Evolutionary conservation across 208 protist genomes (phyloP).

Genomic region (Leishmania major): DNA sequence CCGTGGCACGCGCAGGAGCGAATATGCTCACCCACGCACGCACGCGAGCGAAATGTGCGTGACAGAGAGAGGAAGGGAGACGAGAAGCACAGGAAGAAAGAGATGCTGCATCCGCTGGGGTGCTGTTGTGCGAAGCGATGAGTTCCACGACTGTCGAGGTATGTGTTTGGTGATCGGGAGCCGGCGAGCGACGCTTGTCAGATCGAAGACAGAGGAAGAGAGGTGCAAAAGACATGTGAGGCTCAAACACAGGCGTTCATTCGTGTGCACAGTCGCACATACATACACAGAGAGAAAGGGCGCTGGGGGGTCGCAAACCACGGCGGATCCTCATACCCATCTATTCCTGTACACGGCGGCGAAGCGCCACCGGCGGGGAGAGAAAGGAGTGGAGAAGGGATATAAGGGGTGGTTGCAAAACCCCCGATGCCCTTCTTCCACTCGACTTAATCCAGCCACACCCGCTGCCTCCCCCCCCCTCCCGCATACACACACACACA

Average conservation of each 20-base stretch:
- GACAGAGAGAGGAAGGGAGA: not conserved
- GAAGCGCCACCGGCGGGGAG: not conserved
- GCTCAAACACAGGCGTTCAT: not conserved
- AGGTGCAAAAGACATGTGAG: not conserved
- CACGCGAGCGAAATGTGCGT: not conserved
- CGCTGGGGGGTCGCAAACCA: not conserved
- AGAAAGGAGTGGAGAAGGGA: not conserved
- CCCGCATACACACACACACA: conserved; percentile 8
- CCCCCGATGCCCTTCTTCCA: not conserved
- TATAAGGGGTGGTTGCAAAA: not conserved
- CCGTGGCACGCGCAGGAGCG: not conserved
- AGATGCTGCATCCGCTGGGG: not conserved
- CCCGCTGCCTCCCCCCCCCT: too few species aligned
- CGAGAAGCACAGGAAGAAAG: not conserved
- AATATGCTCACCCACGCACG: not conserved
- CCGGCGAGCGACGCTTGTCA: not conserved
- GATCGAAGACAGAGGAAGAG: conserved; percentile 14
- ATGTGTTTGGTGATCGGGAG: not conserved
- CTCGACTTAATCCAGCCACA: not conserved
- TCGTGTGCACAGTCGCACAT: not conserved
- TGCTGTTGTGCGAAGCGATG: not conserved
- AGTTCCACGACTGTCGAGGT: not conserved
- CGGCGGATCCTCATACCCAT: not conserved
- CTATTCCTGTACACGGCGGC: not conserved
- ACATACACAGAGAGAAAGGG: not conserved